phyloP scores from a whole-genome alignment of 2,329 filamentous ascomycete species.

The Ceratocystis ficicola region DNA sequence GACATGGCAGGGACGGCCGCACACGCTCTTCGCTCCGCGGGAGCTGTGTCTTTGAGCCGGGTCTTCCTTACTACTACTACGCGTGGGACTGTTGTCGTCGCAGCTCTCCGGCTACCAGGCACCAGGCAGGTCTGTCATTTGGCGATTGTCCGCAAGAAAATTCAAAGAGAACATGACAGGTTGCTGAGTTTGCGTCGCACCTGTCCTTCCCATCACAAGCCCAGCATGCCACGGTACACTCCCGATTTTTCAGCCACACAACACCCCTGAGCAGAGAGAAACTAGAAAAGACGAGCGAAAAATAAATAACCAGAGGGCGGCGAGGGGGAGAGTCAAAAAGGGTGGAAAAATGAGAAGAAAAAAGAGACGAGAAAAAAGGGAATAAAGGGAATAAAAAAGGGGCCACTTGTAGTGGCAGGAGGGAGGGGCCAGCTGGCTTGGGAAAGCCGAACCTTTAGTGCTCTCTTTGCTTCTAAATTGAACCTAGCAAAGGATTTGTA shows the following conservation, averaged over 20 bases:
- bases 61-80: too few relatives aligned
- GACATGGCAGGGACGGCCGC: too few relatives aligned
- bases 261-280: not conserved
- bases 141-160: too few relatives aligned
- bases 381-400: conserved; percentile 6
- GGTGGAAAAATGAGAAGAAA: not conserved
- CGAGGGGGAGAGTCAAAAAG: too few relatives aligned
- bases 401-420: not conserved
- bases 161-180: too few relatives aligned
- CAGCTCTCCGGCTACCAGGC: too few relatives aligned
- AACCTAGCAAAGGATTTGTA: conserved; percentile 3
- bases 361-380: not conserved
- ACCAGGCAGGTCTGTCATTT: too few relatives aligned
- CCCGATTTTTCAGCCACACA: conserved; percentile 8
- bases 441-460: conserved; percentile 7
- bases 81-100: too few relatives aligned
- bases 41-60: too few relatives aligned
- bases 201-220: too few relatives aligned
- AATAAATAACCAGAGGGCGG: not conserved
- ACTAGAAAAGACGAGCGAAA: not conserved
- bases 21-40: too few relatives aligned
- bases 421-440: not conserved
- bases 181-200: too few relatives aligned
- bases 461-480: conserved; percentile 2
- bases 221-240: not conserved